Conservation (phyloP, 208 protist genomes). For the Trypanosoma scelopori region DNA sequence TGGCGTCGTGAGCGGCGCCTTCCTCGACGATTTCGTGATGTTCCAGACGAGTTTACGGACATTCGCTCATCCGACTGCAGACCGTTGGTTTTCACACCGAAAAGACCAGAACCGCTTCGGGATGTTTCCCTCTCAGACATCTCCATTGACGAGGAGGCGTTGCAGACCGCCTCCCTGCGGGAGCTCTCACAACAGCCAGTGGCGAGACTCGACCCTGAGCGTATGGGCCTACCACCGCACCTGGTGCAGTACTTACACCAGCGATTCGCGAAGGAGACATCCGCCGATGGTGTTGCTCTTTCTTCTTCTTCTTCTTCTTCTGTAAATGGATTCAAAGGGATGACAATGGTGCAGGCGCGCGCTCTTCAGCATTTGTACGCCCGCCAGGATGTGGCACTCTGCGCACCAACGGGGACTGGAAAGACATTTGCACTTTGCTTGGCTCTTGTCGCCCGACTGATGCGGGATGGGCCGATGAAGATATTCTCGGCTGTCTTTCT, state of each 20-base stretch:
- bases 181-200: slow-evolving; percentile 49
- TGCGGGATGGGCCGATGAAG: slow-evolving; percentile 90
- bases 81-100: slow-evolving; percentile 80
- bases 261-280: slow-evolving; percentile 26
- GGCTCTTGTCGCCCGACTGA: slow-evolving; percentile 76
- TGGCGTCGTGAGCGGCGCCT: slow-evolving; percentile 74
- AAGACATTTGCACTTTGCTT: slow-evolving; percentile 89
- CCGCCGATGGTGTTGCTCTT: slow-evolving; percentile 12
- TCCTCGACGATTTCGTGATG: slow-evolving; percentile 74
- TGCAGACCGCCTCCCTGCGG: slow-evolving; percentile 27
- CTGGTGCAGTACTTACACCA: slow-evolving; percentile 62
- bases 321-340: slow-evolving; percentile 30
- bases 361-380: slow-evolving; percentile 89
- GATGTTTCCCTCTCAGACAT: slow-evolving; percentile 65
- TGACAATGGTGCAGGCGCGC: slow-evolving; percentile 84
- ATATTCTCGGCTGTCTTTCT: slow-evolving; percentile 79
- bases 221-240: slow-evolving; percentile 82
- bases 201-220: slow-evolving; percentile 62
- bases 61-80: slow-evolving; percentile 56
- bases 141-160: slow-evolving; percentile 39
- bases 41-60: slow-evolving; percentile 85
- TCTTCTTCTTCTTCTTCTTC: slow-evolving; percentile 1
- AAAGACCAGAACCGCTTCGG: slow-evolving; percentile 64
- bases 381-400: slow-evolving; percentile 79
- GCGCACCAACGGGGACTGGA: slow-evolving; percentile 86